Percentiles rank a stretch among this genome's conserved stretches.
Conservation (phyloP, 768 basidiomycete genomes). For the Pleurotus ostreatus region DNA sequence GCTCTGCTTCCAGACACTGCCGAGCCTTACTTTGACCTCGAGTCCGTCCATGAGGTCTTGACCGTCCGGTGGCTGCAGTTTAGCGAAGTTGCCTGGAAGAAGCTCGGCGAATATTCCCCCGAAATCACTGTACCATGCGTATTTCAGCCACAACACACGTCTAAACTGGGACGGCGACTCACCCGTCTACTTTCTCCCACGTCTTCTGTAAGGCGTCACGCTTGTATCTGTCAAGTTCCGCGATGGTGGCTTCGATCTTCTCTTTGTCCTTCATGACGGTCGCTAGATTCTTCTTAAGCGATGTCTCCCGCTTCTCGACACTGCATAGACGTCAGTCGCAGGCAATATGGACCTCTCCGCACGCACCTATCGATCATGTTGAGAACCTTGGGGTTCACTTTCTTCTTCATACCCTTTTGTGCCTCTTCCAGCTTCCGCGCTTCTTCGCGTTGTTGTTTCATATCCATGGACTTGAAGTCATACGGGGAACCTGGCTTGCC, state of each 20-base stretch:
- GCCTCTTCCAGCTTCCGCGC: conserved; percentile 71
- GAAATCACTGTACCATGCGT: conserved; percentile 65
- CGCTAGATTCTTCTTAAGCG: conserved; percentile 82
- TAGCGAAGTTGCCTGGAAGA: conserved; percentile 94
- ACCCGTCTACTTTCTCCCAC: conserved; percentile 95
- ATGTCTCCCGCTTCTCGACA: conserved; percentile 88
- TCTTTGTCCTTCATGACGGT: conserved; percentile 89
- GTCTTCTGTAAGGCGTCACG: conserved; percentile 90
- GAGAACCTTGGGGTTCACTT: conserved; percentile 92
- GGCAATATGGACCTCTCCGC: not conserved
- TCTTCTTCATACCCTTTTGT: conserved; percentile 89
- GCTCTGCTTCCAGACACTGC: conserved; percentile 96
- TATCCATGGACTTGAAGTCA: conserved; percentile 69
- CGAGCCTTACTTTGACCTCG: conserved; percentile 95
- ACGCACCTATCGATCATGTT: conserved; percentile 92
- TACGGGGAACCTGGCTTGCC: conserved; percentile 78
- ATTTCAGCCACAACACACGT: not conserved
- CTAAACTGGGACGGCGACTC: conserved; percentile 22
- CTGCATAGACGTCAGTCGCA: conserved; percentile 31
- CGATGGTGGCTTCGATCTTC: conserved; percentile 93
- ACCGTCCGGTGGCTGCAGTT: conserved; percentile 89
- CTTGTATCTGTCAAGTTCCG: conserved; percentile 91
- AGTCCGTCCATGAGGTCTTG: conserved; percentile 93
- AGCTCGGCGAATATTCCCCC: conserved; percentile 95
- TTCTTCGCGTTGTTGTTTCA: conserved; percentile 54